Conservation (phyloP, 225 moss, liverwort and hornwort genomes). For the Pseudisothecium myosuroides region DNA sequence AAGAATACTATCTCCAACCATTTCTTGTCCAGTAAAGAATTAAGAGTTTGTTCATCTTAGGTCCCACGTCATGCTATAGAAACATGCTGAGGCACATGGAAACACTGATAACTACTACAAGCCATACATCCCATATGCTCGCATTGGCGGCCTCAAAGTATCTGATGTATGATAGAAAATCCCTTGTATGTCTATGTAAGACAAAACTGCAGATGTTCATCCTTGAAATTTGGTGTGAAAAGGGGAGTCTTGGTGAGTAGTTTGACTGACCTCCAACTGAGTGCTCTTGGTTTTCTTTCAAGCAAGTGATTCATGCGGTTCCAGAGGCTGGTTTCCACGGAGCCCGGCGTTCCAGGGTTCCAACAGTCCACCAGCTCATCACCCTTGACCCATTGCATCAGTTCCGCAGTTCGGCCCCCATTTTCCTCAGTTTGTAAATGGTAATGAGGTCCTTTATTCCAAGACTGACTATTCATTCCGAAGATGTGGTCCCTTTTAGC, state of each 20-base stretch:
- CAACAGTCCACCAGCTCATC: neutral
- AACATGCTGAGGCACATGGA: fast-evolving
- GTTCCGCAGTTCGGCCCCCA: neutral
- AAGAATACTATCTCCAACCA: neutral
- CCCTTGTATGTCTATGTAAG: neutral
- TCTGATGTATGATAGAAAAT: neutral
- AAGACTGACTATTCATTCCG: neutral
- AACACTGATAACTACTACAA: neutral
- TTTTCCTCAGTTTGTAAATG: neutral
- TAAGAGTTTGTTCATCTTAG: neutral
- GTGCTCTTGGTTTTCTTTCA: neutral
- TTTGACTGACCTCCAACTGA: neutral
- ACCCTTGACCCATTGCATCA: neutral
- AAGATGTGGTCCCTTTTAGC: neutral
- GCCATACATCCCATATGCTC: too few relatives aligned
- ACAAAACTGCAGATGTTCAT: neutral
- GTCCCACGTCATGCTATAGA: neutral
- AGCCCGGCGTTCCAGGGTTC: neutral
- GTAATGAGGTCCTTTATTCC: neutral
- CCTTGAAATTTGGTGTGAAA: neutral
- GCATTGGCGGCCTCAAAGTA: neutral
- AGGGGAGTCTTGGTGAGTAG: neutral
- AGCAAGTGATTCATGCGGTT: neutral
- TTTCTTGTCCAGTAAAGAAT: neutral
- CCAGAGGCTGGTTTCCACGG: neutral